Conservation (phyloP, 805 yeast genomes). For the Candida insectalens region DNA sequence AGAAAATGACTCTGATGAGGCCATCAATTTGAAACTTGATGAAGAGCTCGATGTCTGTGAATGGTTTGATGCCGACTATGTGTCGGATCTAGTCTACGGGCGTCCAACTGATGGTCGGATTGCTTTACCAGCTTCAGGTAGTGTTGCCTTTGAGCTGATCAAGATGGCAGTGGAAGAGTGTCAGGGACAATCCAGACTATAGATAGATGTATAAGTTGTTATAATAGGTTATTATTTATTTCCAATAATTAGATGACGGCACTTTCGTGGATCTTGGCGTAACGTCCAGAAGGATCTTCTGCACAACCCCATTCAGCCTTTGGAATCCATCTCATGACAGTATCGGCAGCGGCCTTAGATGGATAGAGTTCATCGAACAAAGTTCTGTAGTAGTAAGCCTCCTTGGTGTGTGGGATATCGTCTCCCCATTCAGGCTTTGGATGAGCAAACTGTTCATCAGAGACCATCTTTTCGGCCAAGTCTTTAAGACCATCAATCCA, state of each 20-base stretch:
- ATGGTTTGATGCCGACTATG: constrained; percentile 62
- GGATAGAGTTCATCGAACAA: constrained; percentile 93
- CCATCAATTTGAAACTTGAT: constrained; percentile 68
- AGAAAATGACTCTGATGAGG: constrained; percentile 33
- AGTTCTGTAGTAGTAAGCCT: constrained; percentile 98
- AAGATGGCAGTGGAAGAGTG: constrained; percentile 4
- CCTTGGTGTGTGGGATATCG: constrained; percentile 94
- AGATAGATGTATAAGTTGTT: not conserved
- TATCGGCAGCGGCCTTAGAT: constrained; percentile 82
- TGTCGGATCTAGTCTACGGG: constrained; percentile 22
- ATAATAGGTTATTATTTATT: not conserved
- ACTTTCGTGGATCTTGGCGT: constrained; percentile 79
- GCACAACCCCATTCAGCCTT: constrained; percentile 99
- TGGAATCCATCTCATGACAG: constrained; percentile 99
- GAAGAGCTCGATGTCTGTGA: constrained; percentile 77
- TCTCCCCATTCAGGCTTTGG: constrained; percentile 96
- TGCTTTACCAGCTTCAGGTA: constrained; percentile 1
- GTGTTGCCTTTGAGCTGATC: constrained; percentile 4
- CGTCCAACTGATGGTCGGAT: constrained; percentile 2
- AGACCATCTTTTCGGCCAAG: constrained; percentile 74
- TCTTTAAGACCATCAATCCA: constrained; percentile 99
- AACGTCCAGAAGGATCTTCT: constrained; percentile 98
- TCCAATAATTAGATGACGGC: constrained; percentile 29
- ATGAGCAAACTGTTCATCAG: constrained; percentile 83
- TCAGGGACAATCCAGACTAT: no score